Base-by-base conservation (phyloP, 345 rosid species). In the Moringa oleifera region DNA sequence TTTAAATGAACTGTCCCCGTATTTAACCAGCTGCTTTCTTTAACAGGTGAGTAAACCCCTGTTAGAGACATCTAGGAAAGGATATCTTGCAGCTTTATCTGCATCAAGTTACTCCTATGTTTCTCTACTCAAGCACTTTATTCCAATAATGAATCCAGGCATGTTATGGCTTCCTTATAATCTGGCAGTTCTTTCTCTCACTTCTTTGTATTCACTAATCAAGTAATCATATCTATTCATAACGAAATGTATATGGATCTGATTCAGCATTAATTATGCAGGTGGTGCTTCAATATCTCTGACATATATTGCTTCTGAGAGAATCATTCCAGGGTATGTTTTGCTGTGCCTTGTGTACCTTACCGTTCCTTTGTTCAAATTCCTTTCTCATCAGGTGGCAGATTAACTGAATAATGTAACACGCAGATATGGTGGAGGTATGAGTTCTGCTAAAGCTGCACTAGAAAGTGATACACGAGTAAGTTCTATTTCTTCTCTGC, bases 381-480 rank as follows among this genome's bases (percentile, higher is more conserved):
- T 37, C 13, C 19, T 13, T 61, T 63, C 49, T 51, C 51, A 12
- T 55, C 20, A 18, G 37, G 13, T 65, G 51, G 54, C 17, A 22
- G n/a, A n/a, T 6, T 65, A 51, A 24, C 57, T 23, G 31, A 36
- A 45, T 22, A 47, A 7, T 68, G 41, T 52, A 23, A 3, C 71
- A 22, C 57, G 62, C 79, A 94, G 99, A 65, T 94, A 94, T 11
- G 99, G 99, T 73, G 97, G 99, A 61, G 97, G 99, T 52, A 88
- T 94, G 97, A 94, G 95, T 74, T 91, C 99, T 50, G 97, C 99
- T 19, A 94, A 94, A 81, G 88, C 99, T 20, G 96, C 99, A 22
- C 74, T 94, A 37, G 97, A 94, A 77, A 94, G 99, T 69, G 99
- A 91, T 60, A 88, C 97, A 8, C 81, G 88, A 22, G 99, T 80